A percentile compares a stretch with the other conserved stretches of the same genome.
Evolutionary conservation across 1,284 basidiomycete genomes (phyloP).

Genomic region (Ceratobasidium sp.): DNA sequence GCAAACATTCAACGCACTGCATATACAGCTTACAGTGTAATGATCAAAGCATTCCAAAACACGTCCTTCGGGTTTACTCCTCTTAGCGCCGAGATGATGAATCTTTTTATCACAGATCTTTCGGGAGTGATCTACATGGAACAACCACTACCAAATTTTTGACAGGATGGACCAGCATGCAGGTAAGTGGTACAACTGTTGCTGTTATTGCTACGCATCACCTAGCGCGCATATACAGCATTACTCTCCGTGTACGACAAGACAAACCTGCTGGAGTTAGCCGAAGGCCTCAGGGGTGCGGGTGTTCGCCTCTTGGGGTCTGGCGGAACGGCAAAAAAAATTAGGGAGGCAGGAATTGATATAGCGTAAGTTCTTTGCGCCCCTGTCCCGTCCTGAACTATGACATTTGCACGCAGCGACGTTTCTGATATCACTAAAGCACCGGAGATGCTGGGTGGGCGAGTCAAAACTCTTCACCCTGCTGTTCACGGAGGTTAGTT

Average conservation of each 20-base stretch:
- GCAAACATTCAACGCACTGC: neutral
- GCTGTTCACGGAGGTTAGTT: constrained; percentile 93
- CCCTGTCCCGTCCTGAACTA: neutral
- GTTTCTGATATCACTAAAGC: constrained; percentile 98
- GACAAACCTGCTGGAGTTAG: constrained; percentile 89
- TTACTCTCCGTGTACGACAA: constrained; percentile 99
- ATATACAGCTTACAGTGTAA: neutral
- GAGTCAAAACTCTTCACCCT: constrained; percentile 99
- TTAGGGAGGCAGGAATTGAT: constrained; percentile 91
- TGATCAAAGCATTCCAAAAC: neutral
- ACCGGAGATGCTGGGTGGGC: constrained; percentile 99
- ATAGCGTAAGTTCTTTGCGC: constrained; percentile 78
- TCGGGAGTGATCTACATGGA: constrained; percentile 21
- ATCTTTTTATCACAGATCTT: constrained; percentile 22
- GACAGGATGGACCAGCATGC: constrained; percentile 27
- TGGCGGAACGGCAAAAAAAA: constrained; percentile 97
- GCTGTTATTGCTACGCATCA: neutral
- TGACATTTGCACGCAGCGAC: constrained; percentile 71
- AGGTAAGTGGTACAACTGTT: neutral
- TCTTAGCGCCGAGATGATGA: constrained; percentile 29
- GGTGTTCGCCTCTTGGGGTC: constrained; percentile 94
- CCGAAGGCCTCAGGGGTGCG: constrained; percentile 81
- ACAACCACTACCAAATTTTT: constrained; percentile 30
- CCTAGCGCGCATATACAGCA: constrained; percentile 64
- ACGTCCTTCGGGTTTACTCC: constrained; percentile 11